Percentiles rank a stretch among this genome's conserved stretches.
phyloP scores from a whole-genome alignment of 2,329 filamentous ascomycete genomes.

The Penicillium sp. region DNA sequence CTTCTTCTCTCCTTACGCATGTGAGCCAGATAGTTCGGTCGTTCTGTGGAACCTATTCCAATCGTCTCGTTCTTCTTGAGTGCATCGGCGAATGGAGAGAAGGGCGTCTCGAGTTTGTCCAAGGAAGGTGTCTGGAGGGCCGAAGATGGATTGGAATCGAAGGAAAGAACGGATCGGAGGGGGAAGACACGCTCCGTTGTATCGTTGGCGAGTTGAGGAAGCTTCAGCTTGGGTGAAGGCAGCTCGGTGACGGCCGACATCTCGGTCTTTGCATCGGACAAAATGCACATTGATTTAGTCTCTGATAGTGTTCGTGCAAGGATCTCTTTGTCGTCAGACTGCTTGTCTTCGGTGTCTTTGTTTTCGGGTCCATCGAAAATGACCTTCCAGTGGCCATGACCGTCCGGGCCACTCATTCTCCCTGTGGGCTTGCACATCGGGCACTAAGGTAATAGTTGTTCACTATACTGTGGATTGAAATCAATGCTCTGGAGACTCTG shows the following conservation, averaged over 20 bases:
- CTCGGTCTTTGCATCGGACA: conserved; percentile 19
- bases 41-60: not conserved
- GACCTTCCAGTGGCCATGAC: conserved; percentile 12
- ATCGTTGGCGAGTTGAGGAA: conserved; percentile 30
- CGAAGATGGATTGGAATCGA: conserved; percentile 53
- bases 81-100: conserved; percentile 19
- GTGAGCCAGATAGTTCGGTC: conserved; percentile 4
- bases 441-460: not conserved
- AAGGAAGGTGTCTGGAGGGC: conserved; percentile 24
- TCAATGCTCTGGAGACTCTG: not conserved
- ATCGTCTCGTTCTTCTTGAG: not conserved
- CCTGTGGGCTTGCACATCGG: not conserved
- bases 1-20: conserved; percentile 8
- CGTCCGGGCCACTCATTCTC: conserved; percentile 10
- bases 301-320: conserved; percentile 12
- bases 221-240: conserved; percentile 16
- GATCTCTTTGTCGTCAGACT: conserved; percentile 4
- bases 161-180: conserved; percentile 71
- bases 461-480: not conserved
- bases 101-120: conserved; percentile 19
- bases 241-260: conserved; percentile 14
- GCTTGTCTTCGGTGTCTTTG: conserved; percentile 4
- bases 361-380: conserved; percentile 7
- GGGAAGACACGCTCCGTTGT: conserved; percentile 69
- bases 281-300: conserved; percentile 23